Evolutionary conservation across 1,139 yeast genomes (phyloP), one percentile per base, ranked within the genome.

Genomic region (Pichia sp.): DNA sequence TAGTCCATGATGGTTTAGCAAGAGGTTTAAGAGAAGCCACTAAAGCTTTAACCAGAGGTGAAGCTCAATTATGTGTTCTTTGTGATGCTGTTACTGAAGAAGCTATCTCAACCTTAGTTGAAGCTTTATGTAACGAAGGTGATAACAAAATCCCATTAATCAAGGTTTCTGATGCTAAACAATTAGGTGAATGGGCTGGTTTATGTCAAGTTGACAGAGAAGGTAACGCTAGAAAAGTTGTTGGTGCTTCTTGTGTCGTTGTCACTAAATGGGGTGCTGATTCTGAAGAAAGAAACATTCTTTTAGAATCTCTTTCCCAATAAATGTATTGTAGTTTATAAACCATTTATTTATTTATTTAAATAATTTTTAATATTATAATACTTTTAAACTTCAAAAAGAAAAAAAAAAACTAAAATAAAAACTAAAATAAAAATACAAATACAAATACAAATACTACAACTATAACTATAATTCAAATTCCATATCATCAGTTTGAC

Each of bases 171-270:
- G 98, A 94, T 73, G 96, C 97, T 72, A 92, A 92, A 86, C 88
- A 88, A 81, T 86, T 92, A 72, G 99, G 99, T 83, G 97, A 92
- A 82, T 92, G 98, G 99, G 98, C 97, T 70, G 99, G 99, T 84
- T 83, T 92, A 67, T 94, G 97, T 81, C 92, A 89, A 80, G 85
- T 92, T 70, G 98, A 92, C 95, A 89, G 96, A 81, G 98, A 92
- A 70, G 99, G 98, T 79, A 89, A 90, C 83, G 97, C 97, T 79
- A 89, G 97, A 83, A 92, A 92, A 89, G 97, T 92, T 69, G 98
- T 94, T 74, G 98, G 97, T 79, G 95, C 97, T 76, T 90, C 97
- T 69, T 92, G 96, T 77, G 97, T 92, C 71, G 98, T 92, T 70
- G 89, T 92, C 82, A 89, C 87, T 84, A 85, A 88, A 94, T 92